A percentile compares a stretch with the other conserved stretches of the same genome.
Evolutionary conservation across 83 land plant genomes (phyloP).

Genomic region (Diphasiastrum complanatum): DNA sequence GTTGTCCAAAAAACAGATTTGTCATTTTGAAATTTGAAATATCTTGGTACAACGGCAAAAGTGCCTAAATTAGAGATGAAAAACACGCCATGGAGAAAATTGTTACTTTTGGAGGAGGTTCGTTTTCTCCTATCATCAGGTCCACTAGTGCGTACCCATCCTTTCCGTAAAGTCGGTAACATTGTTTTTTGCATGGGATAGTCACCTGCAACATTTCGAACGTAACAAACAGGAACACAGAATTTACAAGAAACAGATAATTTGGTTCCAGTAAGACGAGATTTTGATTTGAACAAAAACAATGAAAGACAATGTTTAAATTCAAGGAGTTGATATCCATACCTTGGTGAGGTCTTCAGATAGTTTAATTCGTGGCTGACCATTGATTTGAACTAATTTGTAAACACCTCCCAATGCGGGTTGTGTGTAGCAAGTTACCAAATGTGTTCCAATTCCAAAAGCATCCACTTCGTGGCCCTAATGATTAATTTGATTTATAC

Average conservation of each 20-base stretch:
- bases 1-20: no score
- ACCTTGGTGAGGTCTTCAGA: slow-evolving; percentile 96
- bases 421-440: slow-evolving; percentile 92
- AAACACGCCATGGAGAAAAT: background rate
- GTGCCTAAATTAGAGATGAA: background rate
- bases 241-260: background rate
- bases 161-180: slow-evolving; percentile 74
- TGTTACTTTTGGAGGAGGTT: slow-evolving; percentile 74
- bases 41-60: background rate
- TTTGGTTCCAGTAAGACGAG: background rate
- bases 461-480: slow-evolving; percentile 94
- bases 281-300: no score
- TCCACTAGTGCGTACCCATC: slow-evolving; percentile 91
- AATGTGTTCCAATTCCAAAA: slow-evolving; percentile 89
- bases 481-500: no score
- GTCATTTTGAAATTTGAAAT: no score
- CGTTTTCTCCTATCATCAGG: slow-evolving; percentile 79
- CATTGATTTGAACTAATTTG: slow-evolving; percentile 87
- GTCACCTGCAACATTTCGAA: slow-evolving; percentile 78
- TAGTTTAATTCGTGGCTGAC: slow-evolving; percentile 91
- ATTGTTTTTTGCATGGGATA: slow-evolving; percentile 88
- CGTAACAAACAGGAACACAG: background rate
- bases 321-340: background rate
- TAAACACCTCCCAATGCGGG: slow-evolving; percentile 95
- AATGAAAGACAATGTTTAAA: background rate